Evolutionary conservation across 2,329 filamentous ascomycete genomes (phyloP).

Genomic region (Pleurostoma richardsiae): DNA sequence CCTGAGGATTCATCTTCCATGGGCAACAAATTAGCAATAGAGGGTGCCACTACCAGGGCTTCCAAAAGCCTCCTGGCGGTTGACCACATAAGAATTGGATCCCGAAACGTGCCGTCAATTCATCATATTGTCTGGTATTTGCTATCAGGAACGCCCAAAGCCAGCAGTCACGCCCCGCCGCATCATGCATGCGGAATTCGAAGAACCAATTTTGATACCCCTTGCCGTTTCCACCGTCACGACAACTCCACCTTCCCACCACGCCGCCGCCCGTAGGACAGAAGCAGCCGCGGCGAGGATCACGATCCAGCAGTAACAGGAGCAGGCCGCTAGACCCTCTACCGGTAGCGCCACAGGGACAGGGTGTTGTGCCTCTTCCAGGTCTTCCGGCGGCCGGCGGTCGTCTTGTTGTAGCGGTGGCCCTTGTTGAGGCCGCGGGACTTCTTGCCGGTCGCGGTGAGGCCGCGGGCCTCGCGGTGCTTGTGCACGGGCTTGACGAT

Average conservation of each 20-base stretch:
- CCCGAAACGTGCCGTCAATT: no score
- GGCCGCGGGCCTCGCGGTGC: conserved; percentile 97
- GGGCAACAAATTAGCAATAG: no score
- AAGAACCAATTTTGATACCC: not conserved
- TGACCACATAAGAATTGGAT: no score
- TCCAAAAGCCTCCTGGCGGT: no score
- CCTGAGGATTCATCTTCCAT: no score
- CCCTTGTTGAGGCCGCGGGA: conserved; percentile 99
- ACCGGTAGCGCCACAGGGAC: conserved; percentile 97
- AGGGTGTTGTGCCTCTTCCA: conserved; percentile 99
- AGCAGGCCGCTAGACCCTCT: conserved; percentile 26
- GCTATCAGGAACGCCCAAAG: conserved; percentile 11
- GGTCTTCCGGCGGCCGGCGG: conserved; percentile 96
- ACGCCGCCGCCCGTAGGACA: conserved; percentile 1
- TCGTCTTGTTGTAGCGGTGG: conserved; percentile 98
- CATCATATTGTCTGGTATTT: not conserved
- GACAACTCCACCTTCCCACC: not conserved
- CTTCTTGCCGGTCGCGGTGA: conserved; percentile 99
- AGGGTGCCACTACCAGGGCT: no score
- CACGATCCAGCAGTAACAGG: not conserved
- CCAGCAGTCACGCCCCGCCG: conserved; percentile 1
- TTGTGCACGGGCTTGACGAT: conserved; percentile 99
- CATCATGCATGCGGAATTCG: not conserved
- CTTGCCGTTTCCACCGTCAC: not conserved
- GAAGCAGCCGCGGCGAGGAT: conserved; percentile 1